Percentiles rank a stretch among this genome's conserved stretches.
Conservation (phyloP, 2,329 filamentous ascomycete species). For the Pseudogymnoascus sp. region DNA sequence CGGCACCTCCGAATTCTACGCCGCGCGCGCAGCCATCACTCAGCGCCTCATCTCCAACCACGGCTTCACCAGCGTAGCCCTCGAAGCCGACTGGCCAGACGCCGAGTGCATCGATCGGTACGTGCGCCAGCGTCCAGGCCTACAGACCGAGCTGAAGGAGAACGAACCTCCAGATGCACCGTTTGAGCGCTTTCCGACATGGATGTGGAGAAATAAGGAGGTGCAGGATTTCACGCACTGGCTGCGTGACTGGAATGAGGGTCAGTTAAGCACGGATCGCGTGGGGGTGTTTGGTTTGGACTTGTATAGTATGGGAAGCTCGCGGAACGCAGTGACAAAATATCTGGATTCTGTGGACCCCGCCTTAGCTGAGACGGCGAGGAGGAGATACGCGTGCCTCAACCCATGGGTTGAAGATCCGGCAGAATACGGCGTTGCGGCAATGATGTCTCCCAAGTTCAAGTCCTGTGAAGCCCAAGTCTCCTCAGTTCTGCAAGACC, state of each 20-base stretch:
- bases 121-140: conserved; percentile 38
- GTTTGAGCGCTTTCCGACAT: conserved; percentile 45
- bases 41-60: conserved; percentile 42
- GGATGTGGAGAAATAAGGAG: conserved; percentile 51
- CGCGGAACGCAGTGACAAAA: conserved; percentile 39
- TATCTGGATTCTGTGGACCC: conserved; percentile 42
- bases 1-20: conserved; percentile 49
- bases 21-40: conserved; percentile 44
- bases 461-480: conserved; percentile 40
- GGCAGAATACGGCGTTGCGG: conserved; percentile 40
- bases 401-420: conserved; percentile 44
- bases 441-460: conserved; percentile 30
- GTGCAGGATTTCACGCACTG: conserved; percentile 45
- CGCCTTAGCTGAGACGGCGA: conserved; percentile 36
- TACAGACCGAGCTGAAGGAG: conserved; percentile 20
- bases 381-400: conserved; percentile 39
- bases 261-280: background rate
- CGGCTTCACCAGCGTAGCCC: conserved; percentile 43
- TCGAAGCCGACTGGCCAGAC: conserved; percentile 50
- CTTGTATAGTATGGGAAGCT: conserved; percentile 41
- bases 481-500: conserved; percentile 37
- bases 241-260: conserved; percentile 34
- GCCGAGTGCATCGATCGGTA: conserved; percentile 44
- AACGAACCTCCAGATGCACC: conserved; percentile 26
- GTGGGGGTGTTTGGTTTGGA: conserved; percentile 44